Base-by-base conservation (phyloP, 805 yeast species). In the Wickerhamiella azymoides region DNA sequence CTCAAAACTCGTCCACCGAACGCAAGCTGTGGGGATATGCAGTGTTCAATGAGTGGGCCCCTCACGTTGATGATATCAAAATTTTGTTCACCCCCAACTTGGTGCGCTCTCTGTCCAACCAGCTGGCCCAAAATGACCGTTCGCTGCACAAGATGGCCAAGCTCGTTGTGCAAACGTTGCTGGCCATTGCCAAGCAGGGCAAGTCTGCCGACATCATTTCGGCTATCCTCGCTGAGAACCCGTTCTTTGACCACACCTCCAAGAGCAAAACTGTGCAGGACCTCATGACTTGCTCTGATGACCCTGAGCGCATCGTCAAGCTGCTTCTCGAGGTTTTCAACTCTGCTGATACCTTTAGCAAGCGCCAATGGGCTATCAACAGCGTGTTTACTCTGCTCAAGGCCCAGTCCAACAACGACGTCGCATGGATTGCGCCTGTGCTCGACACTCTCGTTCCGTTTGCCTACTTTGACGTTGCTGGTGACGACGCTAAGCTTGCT, bases 1-100 rank as follows among this genome's bases (percentile, higher is more conserved):
- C 83, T 5, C 76, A 75, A 32, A 76, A 79, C 52, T 70, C 95
- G 0, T 85, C 96, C 1, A 74, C 79, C 27, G 96, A 88, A 60
- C 70, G 95, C 47, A 89, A 88, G 60, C 83, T 72, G 61, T 74
- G 84, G 73, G 97, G 96, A 0, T 76, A 88, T 54, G 82, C 82
- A 53, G 72, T 86, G 10, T 76, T 88, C 50, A 68, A 64, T 36
- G 65, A 69, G 43, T 69, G 77, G 46, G 58, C 79, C 6, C 57
- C 61, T 37, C 47, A 50, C 7, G 53, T 60, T 6, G 51, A 60
- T 1, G 38, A 50, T 19, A 46, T 60, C 10, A 43, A 36, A 8
- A 32, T 43, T 6, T 41, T 66, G 9, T 51, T 65, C 36, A 50
- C 59, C 11, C 55, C 59, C 7, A 84, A 85, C 57, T 67, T 88